Base-by-base conservation (phyloP, 2,329 filamentous ascomycete genomes). In the Alternaria panax region DNA sequence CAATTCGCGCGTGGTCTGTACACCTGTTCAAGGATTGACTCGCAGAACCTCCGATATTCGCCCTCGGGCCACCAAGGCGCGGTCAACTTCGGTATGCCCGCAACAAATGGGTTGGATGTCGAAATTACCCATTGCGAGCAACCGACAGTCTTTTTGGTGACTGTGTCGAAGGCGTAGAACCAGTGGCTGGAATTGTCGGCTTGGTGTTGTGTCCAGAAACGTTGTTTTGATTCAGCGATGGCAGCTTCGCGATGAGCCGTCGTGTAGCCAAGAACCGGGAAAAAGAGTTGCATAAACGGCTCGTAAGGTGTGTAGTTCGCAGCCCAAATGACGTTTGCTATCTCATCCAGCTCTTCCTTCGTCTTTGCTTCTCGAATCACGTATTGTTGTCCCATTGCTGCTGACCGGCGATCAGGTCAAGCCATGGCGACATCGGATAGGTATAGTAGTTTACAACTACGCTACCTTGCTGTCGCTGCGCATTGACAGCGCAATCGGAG, bases 11-110 rank as follows among this genome's bases (percentile, higher is more conserved):
- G 57, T 16, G 72, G 71, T 57, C 48, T 67, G 60, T 76, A 76
- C 5, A 73, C 67, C 51, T 76, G 73, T 28, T 76, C 73, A 56
- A 77, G 61, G 28, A 77, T 72, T 7, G 55, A 64, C 51, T 76
- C 74, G 54, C 70, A 74, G 51, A 77, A 77, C 20, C 71, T 70
- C 42, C 72, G 67, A 60, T 64, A 59, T 61, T 76, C 74, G 34
- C 71, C 70, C 22, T 75, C 70, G 1, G 75, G 75, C 74, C 74
- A 78, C 75, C 75, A 78, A 20, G 73, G 69, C 53, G 75, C 73
- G 45, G 57, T 59, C 34, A 76, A 38, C 16, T 61, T 64, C 7
- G 66, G 68, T n/a, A 59, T 52, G 7, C 72, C 74, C n/a, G 65
- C 57, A n/a, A 62, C 60, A 43, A 76, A 78, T 4, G 72, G 74